Evolutionary conservation across 345 rosid species (phyloP).

Genomic region (Arabidopsis suecica): DNA sequence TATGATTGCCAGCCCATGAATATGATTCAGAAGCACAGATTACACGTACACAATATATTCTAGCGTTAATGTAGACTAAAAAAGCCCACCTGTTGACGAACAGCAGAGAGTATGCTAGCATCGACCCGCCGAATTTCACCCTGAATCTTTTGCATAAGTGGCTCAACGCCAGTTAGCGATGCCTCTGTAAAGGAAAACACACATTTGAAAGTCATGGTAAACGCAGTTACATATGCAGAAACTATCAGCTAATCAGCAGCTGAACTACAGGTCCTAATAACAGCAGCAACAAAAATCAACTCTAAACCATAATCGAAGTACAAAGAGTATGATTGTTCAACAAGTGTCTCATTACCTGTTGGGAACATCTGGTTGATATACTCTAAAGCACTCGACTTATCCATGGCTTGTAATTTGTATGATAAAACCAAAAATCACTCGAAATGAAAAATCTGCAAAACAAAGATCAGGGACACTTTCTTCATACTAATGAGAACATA

Average conservation of each 20-base stretch:
- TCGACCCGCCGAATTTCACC: conserved; percentile 95
- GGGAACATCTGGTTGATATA: conserved; percentile 99
- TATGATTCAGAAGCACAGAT: too few relatives aligned
- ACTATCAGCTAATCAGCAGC: conserved; percentile 24
- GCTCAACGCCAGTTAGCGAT: conserved; percentile 96
- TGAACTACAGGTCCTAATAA: neutral
- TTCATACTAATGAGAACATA: neutral
- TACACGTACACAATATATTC: too few relatives aligned
- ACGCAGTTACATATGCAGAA: conserved; percentile 17
- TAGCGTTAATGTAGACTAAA: neutral
- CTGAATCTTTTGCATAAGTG: conserved; percentile 95
- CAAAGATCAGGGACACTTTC: conserved; percentile 7
- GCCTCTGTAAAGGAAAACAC: conserved; percentile 69
- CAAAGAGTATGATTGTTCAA: neutral
- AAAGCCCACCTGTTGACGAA: conserved; percentile 85
- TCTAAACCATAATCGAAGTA: conserved; percentile 4
- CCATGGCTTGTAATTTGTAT: conserved; percentile 58
- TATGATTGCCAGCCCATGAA: conserved; percentile 8
- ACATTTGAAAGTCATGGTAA: conserved; percentile 14
- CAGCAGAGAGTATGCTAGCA: conserved; percentile 88
- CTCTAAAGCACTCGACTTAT: conserved; percentile 90
- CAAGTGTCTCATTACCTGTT: conserved; percentile 54
- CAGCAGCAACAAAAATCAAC: conserved; percentile 9
- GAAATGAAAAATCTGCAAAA: conserved; percentile 37
- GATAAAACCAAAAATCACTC: conserved; percentile 31